Evolutionary conservation across 352 stramenopile species (phyloP), one percentile per base, ranked within the genome.

Genomic region (Aphanomyces stellatus): DNA sequence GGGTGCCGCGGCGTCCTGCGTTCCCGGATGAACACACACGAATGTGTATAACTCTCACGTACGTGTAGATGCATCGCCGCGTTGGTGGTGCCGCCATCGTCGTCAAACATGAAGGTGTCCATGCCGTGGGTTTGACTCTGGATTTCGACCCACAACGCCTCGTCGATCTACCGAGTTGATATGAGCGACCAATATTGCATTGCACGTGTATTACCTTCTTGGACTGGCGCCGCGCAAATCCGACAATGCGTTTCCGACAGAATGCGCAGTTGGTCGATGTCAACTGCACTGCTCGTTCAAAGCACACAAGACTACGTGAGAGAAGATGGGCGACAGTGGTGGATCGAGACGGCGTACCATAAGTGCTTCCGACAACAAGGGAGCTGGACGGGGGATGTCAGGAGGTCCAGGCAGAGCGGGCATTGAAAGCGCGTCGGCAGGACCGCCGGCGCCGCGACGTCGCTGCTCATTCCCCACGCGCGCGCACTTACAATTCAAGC

Each of bases 221-320:
- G 30, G 82, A 78, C 67, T 90, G 89, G 61, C 81, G 88, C 30
- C 84, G 77, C 10, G 82, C 82, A 63, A 90, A 85, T 8, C 84
- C 81, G 25, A 92, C 80, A 41, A 92, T 78, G 30, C 84, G 81
- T 51, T 85, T 84, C 33, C 84, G 74, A 63, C 84, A 92, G 71
- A 92, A 92, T 40, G 81, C 81, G 69, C 84, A 92, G 71, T 88
- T 88, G 51, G 81, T 79, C 35, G 79, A 88, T 15, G 84, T 92
- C 51, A 92, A 72, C 67, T 87, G 80, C 42, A 92, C 65, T 24
- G 76, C 76, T 40, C 82, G 81, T 65, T 90, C 79, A 62, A 92
- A 90, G 57, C 84, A 92, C 59, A 78, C 79, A 51, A 74, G 72
- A 62, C 80, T 88, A 51, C 28, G 30, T 19, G 33, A n/a, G n/a